Base-by-base conservation (phyloP, 2,329 filamentous ascomycete genomes). In the Penicillium sp. region DNA sequence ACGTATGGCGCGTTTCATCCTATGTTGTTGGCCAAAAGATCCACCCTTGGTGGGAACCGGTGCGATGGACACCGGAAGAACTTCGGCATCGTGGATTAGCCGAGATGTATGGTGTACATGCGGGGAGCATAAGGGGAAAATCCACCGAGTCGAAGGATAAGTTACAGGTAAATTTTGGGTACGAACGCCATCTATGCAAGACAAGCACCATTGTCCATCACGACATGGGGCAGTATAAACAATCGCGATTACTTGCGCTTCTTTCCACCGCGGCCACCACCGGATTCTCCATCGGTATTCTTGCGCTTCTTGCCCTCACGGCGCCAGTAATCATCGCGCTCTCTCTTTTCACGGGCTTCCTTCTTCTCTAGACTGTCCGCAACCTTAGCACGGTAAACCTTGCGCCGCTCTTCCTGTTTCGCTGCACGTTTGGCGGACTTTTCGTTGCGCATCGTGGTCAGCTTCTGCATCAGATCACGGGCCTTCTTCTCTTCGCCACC, bases 261-360 rank as follows among this genome's bases (percentile, higher is more conserved):
- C 66, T 76, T 75, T 18, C 74, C 76, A 39, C 33, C 33, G 3
- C 36, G 36, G 44, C 71, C 69, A 28, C 79, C 81, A 53, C 74
- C 76, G 28, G 73, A 81, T 18, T 76, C 80, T 47, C 77, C 79
- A 18, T 75, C 78, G 60, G 79, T 75, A 31, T 79, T 79, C 71
- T 82, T 85, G 62, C 87, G 79, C 77, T 89, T 90, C 78, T 87
- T 89, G 9, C 94, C 94, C 75, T 99, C 95, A 65, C 85, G 86
- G 65, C 85, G 81, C 94, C 94, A 99, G 69, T 85, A 99, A 64
- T 96, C 92, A 71, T 95, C 88, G 69, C 85, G 88, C 78, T 99
- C 93, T 65, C 85, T 85, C 84, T 92, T 95, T 79, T 97, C 92
- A 47, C 92, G 80, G 55, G 86, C 89, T 52, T 82, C 83, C 76